A percentile compares a stretch with the other conserved stretches of the same genome.
Conservation (phyloP, 1,139 yeast genomes). For the Saccharomyces hybrid region DNA sequence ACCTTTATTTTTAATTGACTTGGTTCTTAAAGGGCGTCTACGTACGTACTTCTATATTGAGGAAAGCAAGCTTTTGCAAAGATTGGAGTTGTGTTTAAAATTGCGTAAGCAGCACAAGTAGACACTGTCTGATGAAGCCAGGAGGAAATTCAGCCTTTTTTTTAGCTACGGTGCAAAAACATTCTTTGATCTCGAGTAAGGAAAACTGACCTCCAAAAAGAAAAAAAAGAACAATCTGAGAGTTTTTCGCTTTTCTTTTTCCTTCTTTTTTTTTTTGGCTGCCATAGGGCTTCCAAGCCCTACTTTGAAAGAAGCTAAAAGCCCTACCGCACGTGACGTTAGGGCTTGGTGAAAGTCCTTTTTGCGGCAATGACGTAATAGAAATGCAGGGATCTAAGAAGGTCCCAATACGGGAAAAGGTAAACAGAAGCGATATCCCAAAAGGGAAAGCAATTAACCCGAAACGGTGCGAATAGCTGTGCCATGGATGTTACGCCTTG, state of each 20-base stretch:
- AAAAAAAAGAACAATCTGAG: conserved; percentile 12
- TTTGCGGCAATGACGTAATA: background rate
- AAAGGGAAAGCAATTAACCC: background rate
- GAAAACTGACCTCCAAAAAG: background rate
- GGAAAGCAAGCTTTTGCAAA: background rate
- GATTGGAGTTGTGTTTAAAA: background rate
- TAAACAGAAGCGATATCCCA: background rate
- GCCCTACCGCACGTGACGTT: background rate
- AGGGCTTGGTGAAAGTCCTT: background rate
- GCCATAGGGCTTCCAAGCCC: background rate
- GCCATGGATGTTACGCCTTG: background rate
- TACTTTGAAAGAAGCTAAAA: background rate
- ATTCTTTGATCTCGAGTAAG: background rate
- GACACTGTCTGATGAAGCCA: background rate
- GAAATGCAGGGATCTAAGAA: background rate
- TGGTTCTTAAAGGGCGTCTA: background rate
- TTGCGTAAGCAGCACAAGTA: background rate
- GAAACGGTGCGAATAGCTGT: background rate
- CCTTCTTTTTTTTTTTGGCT: background rate
- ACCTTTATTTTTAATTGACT: background rate
- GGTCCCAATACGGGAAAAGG: background rate
- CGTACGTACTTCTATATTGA: background rate
- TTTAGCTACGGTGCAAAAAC: background rate
- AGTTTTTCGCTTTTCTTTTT: conserved; percentile 7
- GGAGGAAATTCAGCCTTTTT: background rate